Conservation (phyloP, 768 basidiomycete genomes). For the Chalciporus chontae region DNA sequence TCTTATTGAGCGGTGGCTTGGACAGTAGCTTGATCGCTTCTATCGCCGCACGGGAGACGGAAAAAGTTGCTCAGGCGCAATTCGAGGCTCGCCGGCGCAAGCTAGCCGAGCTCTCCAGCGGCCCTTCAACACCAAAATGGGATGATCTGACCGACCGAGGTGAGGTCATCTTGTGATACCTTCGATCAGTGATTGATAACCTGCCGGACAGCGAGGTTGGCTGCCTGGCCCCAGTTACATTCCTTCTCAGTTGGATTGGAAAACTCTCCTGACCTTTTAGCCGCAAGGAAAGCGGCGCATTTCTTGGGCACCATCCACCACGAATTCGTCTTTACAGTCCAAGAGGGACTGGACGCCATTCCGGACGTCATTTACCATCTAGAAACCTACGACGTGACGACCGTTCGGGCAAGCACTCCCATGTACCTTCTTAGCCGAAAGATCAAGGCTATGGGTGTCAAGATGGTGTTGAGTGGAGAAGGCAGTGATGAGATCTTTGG, state of each 20-base stretch:
- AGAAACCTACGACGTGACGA: conserved; percentile 99
- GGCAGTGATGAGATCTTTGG: conserved; percentile 98
- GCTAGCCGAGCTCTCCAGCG: conserved; percentile 49
- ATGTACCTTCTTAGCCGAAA: conserved; percentile 99
- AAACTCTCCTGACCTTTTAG: conserved; percentile 91
- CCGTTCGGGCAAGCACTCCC: conserved; percentile 94
- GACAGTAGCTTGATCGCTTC: conserved; percentile 96
- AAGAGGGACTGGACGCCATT: conserved; percentile 96
- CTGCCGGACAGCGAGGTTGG: conserved; percentile 54
- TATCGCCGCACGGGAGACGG: conserved; percentile 92
- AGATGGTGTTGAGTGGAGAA: conserved; percentile 98
- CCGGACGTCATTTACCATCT: conserved; percentile 98
- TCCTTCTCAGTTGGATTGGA: conserved; percentile 97
- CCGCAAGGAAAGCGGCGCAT: conserved; percentile 89
- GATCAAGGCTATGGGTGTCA: conserved; percentile 99
- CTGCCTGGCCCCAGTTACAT: conserved; percentile 93
- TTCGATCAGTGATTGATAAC: conserved; percentile 1
- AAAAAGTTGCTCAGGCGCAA: conserved; percentile 82
- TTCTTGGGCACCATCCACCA: conserved; percentile 95
- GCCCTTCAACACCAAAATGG: conserved; percentile 51
- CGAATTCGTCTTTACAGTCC: conserved; percentile 96
- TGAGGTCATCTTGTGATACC: conserved; percentile 24
- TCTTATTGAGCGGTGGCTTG: conserved; percentile 90
- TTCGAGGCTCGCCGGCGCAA: conserved; percentile 65
- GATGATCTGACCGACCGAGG: conserved; percentile 52